A percentile compares a stretch with the other conserved stretches of the same genome.
phyloP scores from a whole-genome alignment of 2,329 filamentous ascomycete genomes.

The Teratosphaeria pseudoeucalypti region DNA sequence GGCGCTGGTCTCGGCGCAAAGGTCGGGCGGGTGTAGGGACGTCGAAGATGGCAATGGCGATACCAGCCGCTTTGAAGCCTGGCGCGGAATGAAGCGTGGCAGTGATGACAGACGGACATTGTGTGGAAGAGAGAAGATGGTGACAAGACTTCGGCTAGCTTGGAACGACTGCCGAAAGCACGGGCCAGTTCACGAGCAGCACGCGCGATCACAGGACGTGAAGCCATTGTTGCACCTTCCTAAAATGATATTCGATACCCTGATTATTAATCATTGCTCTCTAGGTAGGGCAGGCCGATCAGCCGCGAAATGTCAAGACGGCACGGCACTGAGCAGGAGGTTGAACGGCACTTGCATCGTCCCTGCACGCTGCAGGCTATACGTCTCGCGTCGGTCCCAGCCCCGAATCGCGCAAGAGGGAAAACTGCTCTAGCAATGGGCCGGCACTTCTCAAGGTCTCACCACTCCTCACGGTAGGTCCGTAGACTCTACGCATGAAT shows the following conservation, averaged over 20 bases:
- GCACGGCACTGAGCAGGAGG: neutral
- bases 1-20: slow-evolving; percentile 69
- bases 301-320: neutral
- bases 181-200: neutral
- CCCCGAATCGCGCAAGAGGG: neutral
- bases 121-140: neutral
- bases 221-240: neutral
- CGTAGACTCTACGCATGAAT: neutral
- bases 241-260: neutral
- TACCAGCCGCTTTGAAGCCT: neutral
- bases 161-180: neutral
- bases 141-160: neutral
- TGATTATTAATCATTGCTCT: neutral
- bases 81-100: neutral
- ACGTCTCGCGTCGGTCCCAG: neutral
- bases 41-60: neutral
- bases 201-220: neutral
- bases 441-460: neutral
- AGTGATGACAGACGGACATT: neutral
- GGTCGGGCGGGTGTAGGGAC: slow-evolving; percentile 43
- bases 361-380: neutral
- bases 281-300: neutral
- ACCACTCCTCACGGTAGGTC: neutral
- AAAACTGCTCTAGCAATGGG: neutral
- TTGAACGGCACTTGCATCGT: neutral